Conservation (phyloP, 2,329 filamentous ascomycete genomes). For the Botrytis deweyae region DNA sequence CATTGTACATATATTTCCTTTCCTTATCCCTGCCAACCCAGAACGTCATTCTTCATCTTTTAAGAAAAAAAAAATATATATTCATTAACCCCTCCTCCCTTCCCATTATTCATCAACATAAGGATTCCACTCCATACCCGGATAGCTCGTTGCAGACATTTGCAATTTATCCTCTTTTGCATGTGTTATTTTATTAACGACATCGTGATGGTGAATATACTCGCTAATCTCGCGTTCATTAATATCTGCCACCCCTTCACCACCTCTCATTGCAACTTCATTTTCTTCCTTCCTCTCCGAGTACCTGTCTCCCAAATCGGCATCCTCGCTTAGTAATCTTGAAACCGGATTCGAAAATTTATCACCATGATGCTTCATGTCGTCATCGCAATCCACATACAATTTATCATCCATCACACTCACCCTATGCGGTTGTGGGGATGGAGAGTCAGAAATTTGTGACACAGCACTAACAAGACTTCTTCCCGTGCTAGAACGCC, state of each 20-base stretch:
- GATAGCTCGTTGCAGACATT: conserved; percentile 68
- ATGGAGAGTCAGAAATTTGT: conserved; percentile 20
- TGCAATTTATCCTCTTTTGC: conserved; percentile 41
- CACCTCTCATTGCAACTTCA: not conserved
- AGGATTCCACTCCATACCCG: conserved; percentile 61
- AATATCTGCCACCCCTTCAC: not conserved
- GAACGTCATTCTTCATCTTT: too few relatives aligned
- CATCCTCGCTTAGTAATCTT: not conserved
- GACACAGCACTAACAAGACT: conserved; percentile 45
- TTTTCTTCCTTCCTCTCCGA: not conserved
- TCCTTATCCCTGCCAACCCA: too few relatives aligned
- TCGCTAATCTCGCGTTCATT: conserved; percentile 42
- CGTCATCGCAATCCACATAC: not conserved
- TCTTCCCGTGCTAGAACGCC: conserved; percentile 44
- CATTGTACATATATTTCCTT: not conserved
- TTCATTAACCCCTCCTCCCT: not conserved
- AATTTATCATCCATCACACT: conserved; percentile 21
- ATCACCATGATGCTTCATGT: not conserved
- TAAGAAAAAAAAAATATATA: not conserved
- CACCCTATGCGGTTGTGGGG: not conserved
- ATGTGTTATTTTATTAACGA: conserved; percentile 38
- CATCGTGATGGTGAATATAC: conserved; percentile 19
- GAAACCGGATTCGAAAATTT: not conserved
- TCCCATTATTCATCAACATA: not conserved
- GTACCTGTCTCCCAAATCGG: not conserved